Conservation (phyloP, 2,329 filamentous ascomycete genomes). For the Diaporthe sp. region DNA sequence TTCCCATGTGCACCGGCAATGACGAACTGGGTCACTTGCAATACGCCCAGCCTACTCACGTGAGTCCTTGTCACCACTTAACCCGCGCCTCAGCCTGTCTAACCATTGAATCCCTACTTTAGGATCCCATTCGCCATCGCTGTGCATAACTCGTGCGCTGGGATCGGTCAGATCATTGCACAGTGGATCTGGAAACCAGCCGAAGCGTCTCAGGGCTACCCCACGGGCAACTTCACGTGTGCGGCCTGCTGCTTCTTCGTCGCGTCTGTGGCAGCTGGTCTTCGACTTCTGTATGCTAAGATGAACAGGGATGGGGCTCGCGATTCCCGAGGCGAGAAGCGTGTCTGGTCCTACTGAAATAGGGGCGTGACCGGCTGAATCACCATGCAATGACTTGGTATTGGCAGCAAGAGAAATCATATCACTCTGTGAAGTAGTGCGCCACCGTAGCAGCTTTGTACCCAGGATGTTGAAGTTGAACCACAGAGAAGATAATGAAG, state of each 20-base stretch:
- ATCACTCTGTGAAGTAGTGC: too few species aligned
- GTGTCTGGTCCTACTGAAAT: slow-evolving; percentile 44
- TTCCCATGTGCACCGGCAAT: slow-evolving; percentile 52
- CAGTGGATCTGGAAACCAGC: slow-evolving; percentile 54
- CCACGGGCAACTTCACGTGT: slow-evolving; percentile 55
- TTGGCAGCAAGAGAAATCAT: not conserved
- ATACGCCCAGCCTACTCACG: slow-evolving; percentile 51
- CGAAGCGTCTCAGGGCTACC: slow-evolving; percentile 49
- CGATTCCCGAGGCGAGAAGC: slow-evolving; percentile 42
- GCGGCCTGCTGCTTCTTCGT: slow-evolving; percentile 52
- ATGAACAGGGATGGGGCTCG: slow-evolving; percentile 43
- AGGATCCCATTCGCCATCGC: slow-evolving; percentile 52
- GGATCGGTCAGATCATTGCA: slow-evolving; percentile 53
- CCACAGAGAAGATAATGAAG: too few species aligned
- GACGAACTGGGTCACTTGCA: slow-evolving; percentile 54
- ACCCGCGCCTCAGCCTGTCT: not conserved
- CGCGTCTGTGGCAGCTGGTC: slow-evolving; percentile 40
- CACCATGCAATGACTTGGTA: too few species aligned
- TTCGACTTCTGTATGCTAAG: slow-evolving; percentile 43
- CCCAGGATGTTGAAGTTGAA: too few species aligned
- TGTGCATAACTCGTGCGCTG: slow-evolving; percentile 52
- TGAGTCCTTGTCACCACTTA: not conserved
- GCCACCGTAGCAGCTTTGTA: too few species aligned
- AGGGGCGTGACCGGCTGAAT: too few species aligned
- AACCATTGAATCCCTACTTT: not conserved